Evolutionary conservation across 441 rosid genomes (phyloP).

Genomic region (Brassica balearica): DNA sequence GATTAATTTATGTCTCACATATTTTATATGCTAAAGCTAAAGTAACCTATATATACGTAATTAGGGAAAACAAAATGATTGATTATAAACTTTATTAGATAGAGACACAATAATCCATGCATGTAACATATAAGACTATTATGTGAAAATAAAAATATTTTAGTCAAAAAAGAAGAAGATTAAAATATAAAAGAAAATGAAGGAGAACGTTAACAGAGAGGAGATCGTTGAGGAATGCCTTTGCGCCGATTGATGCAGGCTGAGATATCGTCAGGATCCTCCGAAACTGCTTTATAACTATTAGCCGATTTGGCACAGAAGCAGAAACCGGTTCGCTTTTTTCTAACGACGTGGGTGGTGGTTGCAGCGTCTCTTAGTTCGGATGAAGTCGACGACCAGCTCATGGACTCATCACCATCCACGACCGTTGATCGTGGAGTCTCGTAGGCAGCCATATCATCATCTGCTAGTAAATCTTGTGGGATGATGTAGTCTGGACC

Average conservation of each 20-base stretch:
- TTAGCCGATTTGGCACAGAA: constrained; percentile 64
- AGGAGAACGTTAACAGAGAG: constrained; percentile 60
- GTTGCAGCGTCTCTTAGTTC: constrained; percentile 48
- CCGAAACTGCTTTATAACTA: constrained; percentile 57
- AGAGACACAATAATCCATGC: background rate
- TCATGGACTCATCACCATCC: constrained; percentile 76
- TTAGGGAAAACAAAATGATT: background rate
- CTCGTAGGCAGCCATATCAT: constrained; percentile 55
- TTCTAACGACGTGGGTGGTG: constrained; percentile 60
- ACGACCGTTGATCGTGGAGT: constrained; percentile 71
- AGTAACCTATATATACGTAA: background rate
- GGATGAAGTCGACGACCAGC: constrained; percentile 77
- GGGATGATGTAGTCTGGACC: constrained; percentile 90
- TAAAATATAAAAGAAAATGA: background rate
- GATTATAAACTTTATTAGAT: background rate
- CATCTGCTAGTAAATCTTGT: constrained; percentile 62
- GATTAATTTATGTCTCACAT: background rate
- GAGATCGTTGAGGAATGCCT: constrained; percentile 94
- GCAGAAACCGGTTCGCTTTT: constrained; percentile 80
- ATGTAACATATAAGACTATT: background rate
- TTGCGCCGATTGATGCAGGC: constrained; percentile 82
- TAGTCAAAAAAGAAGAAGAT: background rate
- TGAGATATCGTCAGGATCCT: constrained; percentile 60
- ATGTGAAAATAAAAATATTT: background rate
- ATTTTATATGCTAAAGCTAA: background rate